A percentile compares a stretch with the other conserved stretches of the same genome.
These are phyloP conservation scores for Vaccinium vitisidaea DNA, from an alignment of 148 eudicot species.

Conservation along the genomic window DNA sequence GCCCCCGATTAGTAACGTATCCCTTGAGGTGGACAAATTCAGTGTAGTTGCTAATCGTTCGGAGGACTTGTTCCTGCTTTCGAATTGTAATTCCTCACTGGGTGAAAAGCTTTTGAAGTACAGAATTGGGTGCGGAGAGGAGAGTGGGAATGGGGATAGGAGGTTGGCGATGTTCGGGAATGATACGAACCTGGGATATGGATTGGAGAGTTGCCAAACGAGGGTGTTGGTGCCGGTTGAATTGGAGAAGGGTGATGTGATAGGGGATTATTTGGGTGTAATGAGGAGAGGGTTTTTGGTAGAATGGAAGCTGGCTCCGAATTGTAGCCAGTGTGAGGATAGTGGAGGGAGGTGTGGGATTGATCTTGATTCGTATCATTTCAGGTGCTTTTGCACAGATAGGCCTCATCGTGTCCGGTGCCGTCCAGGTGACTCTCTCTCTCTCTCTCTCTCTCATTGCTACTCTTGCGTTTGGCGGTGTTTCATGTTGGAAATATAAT, in stretches of 20 bases:
- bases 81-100: conserved; percentile 26
- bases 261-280: neutral
- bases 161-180: conserved; percentile 19
- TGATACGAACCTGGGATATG: conserved; percentile 20
- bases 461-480: too few relatives aligned
- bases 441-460: conserved; percentile 2
- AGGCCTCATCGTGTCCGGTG: neutral
- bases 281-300: conserved; percentile 42
- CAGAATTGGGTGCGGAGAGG: conserved; percentile 21
- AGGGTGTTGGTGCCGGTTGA: conserved; percentile 29
- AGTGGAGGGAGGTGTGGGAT: conserved; percentile 55
- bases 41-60: neutral
- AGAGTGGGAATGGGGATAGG: neutral
- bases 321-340: conserved; percentile 30
- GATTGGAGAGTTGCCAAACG: conserved; percentile 8
- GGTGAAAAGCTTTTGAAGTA: neutral
- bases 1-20: conserved; percentile 24
- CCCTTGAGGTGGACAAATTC: conserved; percentile 16
- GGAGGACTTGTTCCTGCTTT: conserved; percentile 23
- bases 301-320: conserved; percentile 32
- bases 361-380: conserved; percentile 7
- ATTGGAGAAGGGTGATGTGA: conserved; percentile 18
- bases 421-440: neutral
- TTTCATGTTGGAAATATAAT: too few relatives aligned
- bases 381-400: conserved; percentile 41